Base-by-base conservation (phyloP, 257 asterid species). In the Plantago ovata region DNA sequence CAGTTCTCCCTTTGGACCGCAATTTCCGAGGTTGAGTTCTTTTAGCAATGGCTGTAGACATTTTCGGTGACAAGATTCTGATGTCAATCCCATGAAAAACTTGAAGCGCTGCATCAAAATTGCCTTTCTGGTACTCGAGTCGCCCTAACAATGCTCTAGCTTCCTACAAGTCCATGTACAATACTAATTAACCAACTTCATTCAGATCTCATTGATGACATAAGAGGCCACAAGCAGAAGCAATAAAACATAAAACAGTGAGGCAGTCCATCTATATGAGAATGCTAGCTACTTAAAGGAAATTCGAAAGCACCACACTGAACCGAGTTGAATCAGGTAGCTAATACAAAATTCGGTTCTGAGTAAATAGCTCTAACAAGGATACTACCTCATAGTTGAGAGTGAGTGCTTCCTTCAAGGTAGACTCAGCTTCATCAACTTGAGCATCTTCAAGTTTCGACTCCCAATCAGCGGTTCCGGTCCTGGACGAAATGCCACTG, bases 361-460 rank as follows among this genome's bases (percentile, higher is more conserved):
- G 20, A 47, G 5, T 47, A 1, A 9, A 22, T 5, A 47, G 21
- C 4, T 16, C 7, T 16, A 8, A 47, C 28, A 13, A 16, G 13
- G 3, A 8, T 13, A 53, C 20, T 22, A 86, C 97, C 98, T 90
- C 98, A 64, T 90, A 90, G 51, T 90, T 90, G 40, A 90, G 71
- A 61, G 96, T 80, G 45, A 84, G 90, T 14, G 96, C 98, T 70
- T 90, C 98, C 69, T 90, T 90, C 66, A 90, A 79, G 3, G 98
- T 90, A 66, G 98, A 90, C 54, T 90, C 98, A 48, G 79, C 98
- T 83, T 87, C 95, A 83, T 87, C 95, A 1, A 90, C 95, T 75
- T 82, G 94, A 53, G 98, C 98, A 77, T 90, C 98, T 70, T 87
- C 96, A 39, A 84, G 78, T 58, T 74, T 81, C 22, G 94, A 81